Evolutionary conservation across 2,329 filamentous ascomycete genomes (phyloP).

Genomic region (Sporothrix pallida): DNA sequence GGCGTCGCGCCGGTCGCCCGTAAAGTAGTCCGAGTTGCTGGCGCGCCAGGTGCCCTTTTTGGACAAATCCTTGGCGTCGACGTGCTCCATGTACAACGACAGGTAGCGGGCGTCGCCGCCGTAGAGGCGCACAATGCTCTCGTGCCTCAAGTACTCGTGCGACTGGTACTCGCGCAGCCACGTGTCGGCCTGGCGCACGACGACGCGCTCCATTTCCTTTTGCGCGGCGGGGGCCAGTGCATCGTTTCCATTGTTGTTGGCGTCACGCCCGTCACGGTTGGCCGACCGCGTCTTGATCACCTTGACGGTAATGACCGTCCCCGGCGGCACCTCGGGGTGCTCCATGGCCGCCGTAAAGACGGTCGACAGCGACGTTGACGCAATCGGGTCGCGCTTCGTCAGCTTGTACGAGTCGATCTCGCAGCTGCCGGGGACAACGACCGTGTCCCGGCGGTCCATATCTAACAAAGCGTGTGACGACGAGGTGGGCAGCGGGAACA

Average conservation of each 20-base stretch:
- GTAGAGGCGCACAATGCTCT: constrained; percentile 64
- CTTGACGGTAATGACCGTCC: constrained; percentile 64
- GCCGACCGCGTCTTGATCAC: constrained; percentile 60
- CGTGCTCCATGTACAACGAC: constrained; percentile 66
- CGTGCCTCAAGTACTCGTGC: constrained; percentile 61
- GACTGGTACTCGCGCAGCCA: constrained; percentile 64
- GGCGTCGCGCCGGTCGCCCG: constrained; percentile 57
- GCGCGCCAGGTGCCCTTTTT: constrained; percentile 57
- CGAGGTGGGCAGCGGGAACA: constrained; percentile 58
- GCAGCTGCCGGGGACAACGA: constrained; percentile 56
- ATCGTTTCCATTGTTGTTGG: constrained; percentile 32
- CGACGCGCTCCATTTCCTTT: constrained; percentile 57
- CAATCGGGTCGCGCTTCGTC: constrained; percentile 63
- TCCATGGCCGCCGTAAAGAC: constrained; percentile 58
- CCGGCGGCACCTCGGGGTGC: constrained; percentile 56
- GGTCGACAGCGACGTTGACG: constrained; percentile 59
- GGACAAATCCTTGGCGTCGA: constrained; percentile 62
- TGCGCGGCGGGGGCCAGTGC: constrained; percentile 45
- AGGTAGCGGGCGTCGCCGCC: constrained; percentile 65
- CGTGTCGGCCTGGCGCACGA: constrained; percentile 65
- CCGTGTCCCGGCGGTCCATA: constrained; percentile 56
- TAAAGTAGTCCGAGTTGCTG: constrained; percentile 55
- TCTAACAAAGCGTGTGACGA: constrained; percentile 59
- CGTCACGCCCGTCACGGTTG: constrained; percentile 34
- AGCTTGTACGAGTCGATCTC: constrained; percentile 61